Evolutionary conservation across 1,284 basidiomycete species (phyloP).

Genomic region (Ceratobasidium sp.): DNA sequence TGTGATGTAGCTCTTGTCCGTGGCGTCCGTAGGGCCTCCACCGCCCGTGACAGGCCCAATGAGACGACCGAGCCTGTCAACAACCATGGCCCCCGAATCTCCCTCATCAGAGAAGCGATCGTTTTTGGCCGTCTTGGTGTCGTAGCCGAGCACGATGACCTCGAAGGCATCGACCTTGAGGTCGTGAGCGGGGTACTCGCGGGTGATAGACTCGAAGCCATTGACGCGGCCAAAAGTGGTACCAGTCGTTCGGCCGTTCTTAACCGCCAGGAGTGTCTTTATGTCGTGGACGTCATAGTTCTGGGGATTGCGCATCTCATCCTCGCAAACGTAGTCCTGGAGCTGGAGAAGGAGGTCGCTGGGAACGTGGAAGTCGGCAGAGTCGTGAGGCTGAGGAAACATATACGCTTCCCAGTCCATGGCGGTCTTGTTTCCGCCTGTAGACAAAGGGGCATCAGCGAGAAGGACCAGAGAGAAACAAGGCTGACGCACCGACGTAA

Average conservation of each 20-base stretch:
- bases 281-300: slow-evolving; percentile 53
- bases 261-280: slow-evolving; percentile 56
- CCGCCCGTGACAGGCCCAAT: slow-evolving; percentile 45
- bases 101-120: slow-evolving; percentile 40
- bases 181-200: slow-evolving; percentile 42
- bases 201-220: slow-evolving; percentile 46
- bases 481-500: slow-evolving; percentile 52
- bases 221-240: slow-evolving; percentile 52
- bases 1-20: slow-evolving; percentile 46
- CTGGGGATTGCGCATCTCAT: slow-evolving; percentile 54
- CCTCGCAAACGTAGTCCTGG: slow-evolving; percentile 52
- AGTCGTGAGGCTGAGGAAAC: slow-evolving; percentile 54
- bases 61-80: slow-evolving; percentile 25
- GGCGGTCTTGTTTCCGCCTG: slow-evolving; percentile 51
- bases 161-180: slow-evolving; percentile 27
- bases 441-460: slow-evolving; percentile 34
- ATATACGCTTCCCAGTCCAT: slow-evolving; percentile 53
- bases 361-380: slow-evolving; percentile 52
- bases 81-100: slow-evolving; percentile 44
- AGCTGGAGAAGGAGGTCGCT: slow-evolving; percentile 54
- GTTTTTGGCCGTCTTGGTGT: too few relatives aligned
- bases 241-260: slow-evolving; percentile 56
- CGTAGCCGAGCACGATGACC: slow-evolving; percentile 19
- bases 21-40: slow-evolving; percentile 32
- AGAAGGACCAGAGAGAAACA: slow-evolving; percentile 43